Conservation (phyloP, 495 filamentous ascomycete species). For the Durotheca rogersii region DNA sequence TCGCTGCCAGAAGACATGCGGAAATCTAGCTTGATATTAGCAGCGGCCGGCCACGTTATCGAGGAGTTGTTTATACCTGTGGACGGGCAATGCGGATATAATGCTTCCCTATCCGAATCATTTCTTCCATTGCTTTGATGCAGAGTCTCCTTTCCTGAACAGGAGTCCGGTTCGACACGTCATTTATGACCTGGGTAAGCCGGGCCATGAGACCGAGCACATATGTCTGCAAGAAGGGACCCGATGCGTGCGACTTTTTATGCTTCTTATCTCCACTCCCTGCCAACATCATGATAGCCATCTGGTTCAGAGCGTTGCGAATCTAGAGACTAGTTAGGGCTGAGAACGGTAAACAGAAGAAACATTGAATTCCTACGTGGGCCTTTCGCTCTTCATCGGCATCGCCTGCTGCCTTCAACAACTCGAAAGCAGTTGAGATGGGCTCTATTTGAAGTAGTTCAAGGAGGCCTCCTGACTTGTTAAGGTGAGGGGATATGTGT, state of each 20-base stretch:
- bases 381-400: conserved; percentile 60
- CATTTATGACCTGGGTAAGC: conserved; percentile 79
- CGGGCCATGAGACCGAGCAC: conserved; percentile 85
- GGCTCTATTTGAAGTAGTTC: conserved; percentile 75
- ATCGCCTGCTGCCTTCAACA: conserved; percentile 81
- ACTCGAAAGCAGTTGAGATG: conserved; percentile 69
- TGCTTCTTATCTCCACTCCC: conserved; percentile 49
- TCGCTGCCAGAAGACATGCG: conserved; percentile 81
- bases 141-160: conserved; percentile 71
- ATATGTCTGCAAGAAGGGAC: conserved; percentile 83
- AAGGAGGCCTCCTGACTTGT: conserved; percentile 58
- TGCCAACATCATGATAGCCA: conserved; percentile 63
- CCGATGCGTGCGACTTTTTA: conserved; percentile 57
- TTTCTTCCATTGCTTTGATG: conserved; percentile 80
- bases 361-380: conserved; percentile 35
- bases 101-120: conserved; percentile 71
- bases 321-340: conserved; percentile 43
- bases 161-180: conserved; percentile 56
- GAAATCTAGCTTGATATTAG: conserved; percentile 59
- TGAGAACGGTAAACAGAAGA: conserved; percentile 1
- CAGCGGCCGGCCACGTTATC: background rate
- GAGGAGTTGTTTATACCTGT: conserved; percentile 58
- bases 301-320: conserved; percentile 63
- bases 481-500: conserved; percentile 67
- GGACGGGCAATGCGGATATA: conserved; percentile 77